These are phyloP conservation scores for Xylaria flabelliformis DNA, from an alignment of 495 filamentous ascomycete species.

Conservation along the genomic window DNA sequence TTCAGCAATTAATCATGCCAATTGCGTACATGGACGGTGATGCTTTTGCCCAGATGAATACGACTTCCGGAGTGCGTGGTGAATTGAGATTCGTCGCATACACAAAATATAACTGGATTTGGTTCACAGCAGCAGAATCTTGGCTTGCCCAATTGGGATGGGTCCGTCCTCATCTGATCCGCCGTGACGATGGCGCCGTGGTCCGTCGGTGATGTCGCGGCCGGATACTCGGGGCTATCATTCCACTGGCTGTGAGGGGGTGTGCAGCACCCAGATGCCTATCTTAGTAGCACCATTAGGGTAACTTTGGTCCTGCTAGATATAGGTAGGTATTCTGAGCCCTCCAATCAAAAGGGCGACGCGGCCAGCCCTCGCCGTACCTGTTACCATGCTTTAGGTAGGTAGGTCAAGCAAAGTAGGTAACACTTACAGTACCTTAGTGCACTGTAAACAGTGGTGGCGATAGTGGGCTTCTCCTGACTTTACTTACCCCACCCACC, in stretches of 20 bases:
- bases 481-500: constrained; percentile 3
- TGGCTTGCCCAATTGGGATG: constrained; percentile 9
- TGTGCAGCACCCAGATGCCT: neutral
- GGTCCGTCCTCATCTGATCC: neutral
- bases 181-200: neutral
- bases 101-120: neutral
- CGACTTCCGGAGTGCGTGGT: neutral
- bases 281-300: neutral
- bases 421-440: neutral
- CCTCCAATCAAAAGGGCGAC: constrained; percentile 16
- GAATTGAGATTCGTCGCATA: neutral
- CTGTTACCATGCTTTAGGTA: too few relatives aligned
- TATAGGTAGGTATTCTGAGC: too few relatives aligned
- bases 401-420: neutral
- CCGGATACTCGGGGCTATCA: constrained; percentile 20
- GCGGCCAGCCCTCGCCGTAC: neutral
- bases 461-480: too few relatives aligned
- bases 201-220: neutral
- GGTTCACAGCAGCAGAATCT: neutral
- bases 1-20: neutral
- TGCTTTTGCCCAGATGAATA: neutral
- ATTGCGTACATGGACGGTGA: neutral
- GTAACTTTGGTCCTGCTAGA: too few relatives aligned
- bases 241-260: constrained; percentile 5
- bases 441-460: neutral